Conservation (phyloP, 2,329 filamentous ascomycete genomes). For the Alternaria brassicicola region DNA sequence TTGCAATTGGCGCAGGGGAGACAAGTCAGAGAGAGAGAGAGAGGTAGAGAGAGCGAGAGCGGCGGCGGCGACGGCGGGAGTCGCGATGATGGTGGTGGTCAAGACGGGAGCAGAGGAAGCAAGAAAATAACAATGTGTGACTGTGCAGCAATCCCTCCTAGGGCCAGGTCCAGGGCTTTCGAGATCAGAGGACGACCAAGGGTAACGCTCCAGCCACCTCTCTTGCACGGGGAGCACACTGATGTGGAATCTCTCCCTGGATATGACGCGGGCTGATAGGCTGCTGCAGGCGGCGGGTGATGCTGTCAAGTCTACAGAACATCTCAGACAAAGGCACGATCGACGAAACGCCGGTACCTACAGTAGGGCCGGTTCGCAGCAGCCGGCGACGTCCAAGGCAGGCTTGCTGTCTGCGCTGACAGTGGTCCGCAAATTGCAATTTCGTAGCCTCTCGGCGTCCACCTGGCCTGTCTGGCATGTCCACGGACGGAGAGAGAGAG, state of each 20-base stretch:
- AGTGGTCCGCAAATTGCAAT: constrained; percentile 1
- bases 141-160: constrained; percentile 8
- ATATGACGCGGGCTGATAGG: constrained; percentile 4
- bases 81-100: constrained; percentile 7
- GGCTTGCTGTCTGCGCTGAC: neutral
- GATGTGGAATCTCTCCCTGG: constrained; percentile 6
- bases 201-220: constrained; percentile 4
- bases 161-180: neutral
- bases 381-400: neutral
- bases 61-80: constrained; percentile 4
- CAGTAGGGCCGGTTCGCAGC: constrained; percentile 18
- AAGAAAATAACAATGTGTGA: constrained; percentile 13
- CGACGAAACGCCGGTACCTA: constrained; percentile 14
- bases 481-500: too few species aligned
- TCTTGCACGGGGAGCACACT: neutral
- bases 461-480: neutral
- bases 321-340: constrained; percentile 11
- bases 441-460: neutral
- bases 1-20: constrained; percentile 14
- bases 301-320: constrained; percentile 12
- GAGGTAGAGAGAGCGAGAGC: constrained; percentile 1
- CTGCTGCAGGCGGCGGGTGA: constrained; percentile 8
- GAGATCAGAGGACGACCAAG: constrained; percentile 8
- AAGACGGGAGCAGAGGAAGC: constrained; percentile 16
- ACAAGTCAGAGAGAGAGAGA: neutral